A percentile compares a stretch with the other conserved stretches of the same genome.
Conservation (phyloP, 1,284 basidiomycete species). For the Pseudozyma sp. region DNA sequence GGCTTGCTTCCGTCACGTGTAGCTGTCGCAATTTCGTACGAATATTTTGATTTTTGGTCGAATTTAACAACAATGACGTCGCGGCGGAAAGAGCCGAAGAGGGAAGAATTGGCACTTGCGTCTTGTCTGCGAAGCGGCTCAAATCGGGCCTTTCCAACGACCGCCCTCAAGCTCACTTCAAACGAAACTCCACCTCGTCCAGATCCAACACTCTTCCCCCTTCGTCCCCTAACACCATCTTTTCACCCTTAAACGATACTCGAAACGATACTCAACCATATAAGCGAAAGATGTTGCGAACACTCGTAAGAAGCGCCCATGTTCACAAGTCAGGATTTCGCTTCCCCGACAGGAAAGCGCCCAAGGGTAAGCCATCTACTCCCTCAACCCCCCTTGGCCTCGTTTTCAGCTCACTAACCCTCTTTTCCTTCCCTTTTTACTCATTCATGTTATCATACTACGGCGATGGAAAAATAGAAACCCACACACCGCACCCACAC, state of each 20-base stretch:
- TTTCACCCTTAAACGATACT: not conserved
- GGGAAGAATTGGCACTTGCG: not conserved
- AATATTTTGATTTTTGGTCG: not conserved
- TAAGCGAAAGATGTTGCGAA: slow-evolving; percentile 52
- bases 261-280: not conserved
- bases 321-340: slow-evolving; percentile 56
- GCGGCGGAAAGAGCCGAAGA: not conserved
- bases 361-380: slow-evolving; percentile 40
- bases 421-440: not conserved
- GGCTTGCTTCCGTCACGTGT: not conserved
- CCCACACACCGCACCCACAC: slow-evolving; percentile 63
- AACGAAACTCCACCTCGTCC: not conserved
- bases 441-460: not conserved
- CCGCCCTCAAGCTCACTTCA: not conserved
- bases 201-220: too few relatives aligned
- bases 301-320: slow-evolving; percentile 51
- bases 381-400: not conserved
- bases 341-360: slow-evolving; percentile 61
- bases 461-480: slow-evolving; percentile 17
- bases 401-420: not conserved
- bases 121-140: not conserved
- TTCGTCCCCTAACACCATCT: slow-evolving; percentile 1
- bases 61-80: not conserved
- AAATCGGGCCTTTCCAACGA: not conserved
- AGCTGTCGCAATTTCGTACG: not conserved